Evolutionary conservation across 106 monocot genomes (phyloP), one percentile per base, ranked within the genome.

Genomic region (Dendrobium catenatum): DNA sequence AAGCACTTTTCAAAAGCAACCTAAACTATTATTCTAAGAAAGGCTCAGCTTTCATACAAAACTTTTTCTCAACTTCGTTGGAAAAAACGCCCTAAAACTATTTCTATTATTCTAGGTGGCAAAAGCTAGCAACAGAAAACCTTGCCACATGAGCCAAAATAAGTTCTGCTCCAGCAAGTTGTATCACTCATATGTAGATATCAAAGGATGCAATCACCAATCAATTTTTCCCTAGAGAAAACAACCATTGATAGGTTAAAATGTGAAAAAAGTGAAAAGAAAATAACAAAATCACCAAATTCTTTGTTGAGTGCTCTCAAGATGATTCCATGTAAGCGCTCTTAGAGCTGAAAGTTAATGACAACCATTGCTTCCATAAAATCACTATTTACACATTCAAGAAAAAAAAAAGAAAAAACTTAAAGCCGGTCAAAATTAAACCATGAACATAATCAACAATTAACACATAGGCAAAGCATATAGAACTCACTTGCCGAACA

Each of bases 401-500:
- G 31, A 31, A 31, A 31, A 31, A 27, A 70, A 33, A n/a, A 70
- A 11, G 1, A 70, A 70, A 29, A 11, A 70, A 70, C 10, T 70
- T 37, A 70, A 70, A 70, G 29, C 9, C 37, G 0, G 37, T 16
- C 29, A 70, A 70, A 0, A 4, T 37, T 16, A 70, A 37, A 70
- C 37, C 70, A 70, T 70, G 9, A 20, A 70, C 61, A 70, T 33
- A 70, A 70, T 70, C 29, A 37, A 37, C 8, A 31, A 27, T 68
- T 68, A 29, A 68, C 24, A 68, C 24, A 31, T 29, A 29, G 1
- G 33, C 1, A 70, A 70, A 70, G 37, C 37, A 70, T 15, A 70
- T 80, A 64, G 48, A 26, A 89, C 88, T 91, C 78, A 95, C 95
- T 81, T 99, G 98, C 9, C 98, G 93, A 82, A 93, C 86, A 80